Percentiles rank a stretch among this genome's conserved stretches.
These are phyloP conservation scores for Euptelea pleiosperma DNA, from an alignment of 164 flowering plant species.

Conservation along the genomic window DNA sequence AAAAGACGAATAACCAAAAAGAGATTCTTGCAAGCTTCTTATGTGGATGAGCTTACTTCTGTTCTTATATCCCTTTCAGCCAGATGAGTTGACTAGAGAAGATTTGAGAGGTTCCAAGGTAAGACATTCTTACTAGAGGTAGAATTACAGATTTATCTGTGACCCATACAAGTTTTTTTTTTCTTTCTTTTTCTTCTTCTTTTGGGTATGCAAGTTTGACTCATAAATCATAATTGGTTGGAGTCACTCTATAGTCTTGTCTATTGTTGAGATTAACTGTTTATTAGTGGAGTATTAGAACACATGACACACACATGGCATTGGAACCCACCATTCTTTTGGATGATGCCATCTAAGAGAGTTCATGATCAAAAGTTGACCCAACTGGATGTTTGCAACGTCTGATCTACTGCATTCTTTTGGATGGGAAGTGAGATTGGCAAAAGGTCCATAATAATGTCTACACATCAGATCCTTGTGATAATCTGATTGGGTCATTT, in stretches of 20 bases:
- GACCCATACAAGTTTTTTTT: background rate
- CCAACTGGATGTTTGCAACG: background rate
- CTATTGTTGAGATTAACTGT: too few species aligned
- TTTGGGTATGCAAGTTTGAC: too few species aligned
- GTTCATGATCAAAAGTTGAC: background rate
- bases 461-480: background rate
- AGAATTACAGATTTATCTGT: background rate
- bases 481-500: too few species aligned
- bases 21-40: background rate
- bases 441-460: too few species aligned
- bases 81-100: constrained; percentile 54
- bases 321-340: too few species aligned
- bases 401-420: background rate
- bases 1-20: background rate
- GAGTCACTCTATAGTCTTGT: too few species aligned
- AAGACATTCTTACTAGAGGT: constrained; percentile 5
- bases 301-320: too few species aligned
- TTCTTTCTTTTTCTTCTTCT: too few species aligned
- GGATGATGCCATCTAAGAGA: constrained; percentile 2
- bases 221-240: too few species aligned
- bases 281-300: too few species aligned
- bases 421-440: background rate
- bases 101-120: constrained; percentile 90
- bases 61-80: constrained; percentile 40
- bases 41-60: background rate